Evolutionary conservation across 768 basidiomycete genomes (phyloP).

Genomic region (Leucocoprinus birnbaumii): DNA sequence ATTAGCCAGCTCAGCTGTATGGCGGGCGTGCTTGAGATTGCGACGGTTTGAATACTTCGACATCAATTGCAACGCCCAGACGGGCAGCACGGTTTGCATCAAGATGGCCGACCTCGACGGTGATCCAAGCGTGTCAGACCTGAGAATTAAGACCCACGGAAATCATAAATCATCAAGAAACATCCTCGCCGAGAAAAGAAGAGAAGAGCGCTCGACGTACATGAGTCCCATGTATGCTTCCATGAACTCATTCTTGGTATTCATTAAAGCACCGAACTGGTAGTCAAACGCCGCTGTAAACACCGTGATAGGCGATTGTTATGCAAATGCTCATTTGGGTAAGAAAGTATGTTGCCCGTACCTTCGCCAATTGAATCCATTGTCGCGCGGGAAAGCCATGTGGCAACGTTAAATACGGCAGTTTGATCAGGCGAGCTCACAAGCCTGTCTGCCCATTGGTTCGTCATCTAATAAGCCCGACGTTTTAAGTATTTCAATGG

Average conservation of each 20-base stretch:
- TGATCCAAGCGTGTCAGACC: conserved; percentile 47
- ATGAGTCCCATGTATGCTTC: conserved; percentile 52
- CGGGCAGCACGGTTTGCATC: conserved; percentile 46
- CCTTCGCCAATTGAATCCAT: conserved; percentile 53
- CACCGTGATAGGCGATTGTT: not conserved
- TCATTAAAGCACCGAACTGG: conserved; percentile 50
- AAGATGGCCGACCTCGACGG: conserved; percentile 45
- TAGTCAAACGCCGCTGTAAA: conserved; percentile 49
- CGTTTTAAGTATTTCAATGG: not conserved
- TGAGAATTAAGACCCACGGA: conserved; percentile 16
- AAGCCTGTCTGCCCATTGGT: conserved; percentile 51
- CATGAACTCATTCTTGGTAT: conserved; percentile 49
- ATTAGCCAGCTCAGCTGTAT: conserved; percentile 41
- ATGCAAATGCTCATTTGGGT: not conserved
- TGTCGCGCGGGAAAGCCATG: conserved; percentile 47
- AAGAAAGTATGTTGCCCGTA: conserved; percentile 11
- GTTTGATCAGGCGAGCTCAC: conserved; percentile 36
- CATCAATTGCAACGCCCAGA: conserved; percentile 41
- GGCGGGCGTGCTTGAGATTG: conserved; percentile 42
- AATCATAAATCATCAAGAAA: not conserved
- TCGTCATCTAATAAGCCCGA: conserved; percentile 33
- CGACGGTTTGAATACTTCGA: conserved; percentile 43
- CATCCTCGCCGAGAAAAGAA: not conserved
- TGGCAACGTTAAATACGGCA: conserved; percentile 43
- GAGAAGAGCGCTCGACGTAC: conserved; percentile 20